These are phyloP conservation scores for Paraphaeosphaeria sporulosa DNA, from an alignment of 2,329 filamentous ascomycete genomes.

Conservation along the genomic window DNA sequence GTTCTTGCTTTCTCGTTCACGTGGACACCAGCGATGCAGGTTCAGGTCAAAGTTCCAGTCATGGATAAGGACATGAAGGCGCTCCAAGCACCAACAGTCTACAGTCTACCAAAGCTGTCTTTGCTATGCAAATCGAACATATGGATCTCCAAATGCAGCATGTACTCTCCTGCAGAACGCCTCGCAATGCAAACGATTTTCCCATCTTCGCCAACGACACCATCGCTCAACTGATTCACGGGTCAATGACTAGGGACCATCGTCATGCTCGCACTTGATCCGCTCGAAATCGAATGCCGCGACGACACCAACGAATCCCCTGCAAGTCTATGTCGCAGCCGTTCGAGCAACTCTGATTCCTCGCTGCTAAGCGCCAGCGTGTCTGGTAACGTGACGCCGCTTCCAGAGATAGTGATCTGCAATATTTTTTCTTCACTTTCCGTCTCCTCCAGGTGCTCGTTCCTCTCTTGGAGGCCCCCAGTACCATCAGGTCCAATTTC, in stretches of 20 bases:
- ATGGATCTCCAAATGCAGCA: too few relatives aligned
- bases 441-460: constrained; percentile 25
- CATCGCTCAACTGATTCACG: background rate
- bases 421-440: constrained; percentile 12
- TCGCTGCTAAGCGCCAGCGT: constrained; percentile 45
- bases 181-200: background rate
- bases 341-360: constrained; percentile 47
- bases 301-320: constrained; percentile 22
- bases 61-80: too few relatives aligned
- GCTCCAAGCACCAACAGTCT: background rate
- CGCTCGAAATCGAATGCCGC: constrained; percentile 14
- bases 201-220: background rate
- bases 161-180: background rate
- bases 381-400: constrained; percentile 44
- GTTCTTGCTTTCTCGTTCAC: too few relatives aligned
- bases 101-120: background rate
- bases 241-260: constrained; percentile 25
- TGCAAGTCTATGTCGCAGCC: constrained; percentile 42
- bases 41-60: too few relatives aligned
- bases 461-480: constrained; percentile 31
- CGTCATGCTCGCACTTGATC: constrained; percentile 29
- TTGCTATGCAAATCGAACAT: background rate
- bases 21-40: too few relatives aligned
- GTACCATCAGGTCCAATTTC: constrained; percentile 32
- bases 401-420: constrained; percentile 41